A percentile compares a stretch with the other conserved stretches of the same genome.
Conservation (phyloP, 2,329 filamentous ascomycete species). For the Chalaropsis thielavioides region DNA sequence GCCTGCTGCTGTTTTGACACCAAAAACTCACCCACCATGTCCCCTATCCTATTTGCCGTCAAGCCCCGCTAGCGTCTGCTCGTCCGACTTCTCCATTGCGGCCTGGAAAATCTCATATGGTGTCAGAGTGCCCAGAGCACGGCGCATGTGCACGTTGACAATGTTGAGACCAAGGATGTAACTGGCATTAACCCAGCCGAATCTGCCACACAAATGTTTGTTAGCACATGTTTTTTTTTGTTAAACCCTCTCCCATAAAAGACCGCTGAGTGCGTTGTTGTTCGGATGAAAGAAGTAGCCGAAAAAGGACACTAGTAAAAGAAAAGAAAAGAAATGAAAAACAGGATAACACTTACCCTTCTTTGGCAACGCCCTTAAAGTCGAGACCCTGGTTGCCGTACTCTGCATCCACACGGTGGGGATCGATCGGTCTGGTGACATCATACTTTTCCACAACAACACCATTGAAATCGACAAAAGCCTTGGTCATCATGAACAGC, state of each 20-base stretch:
- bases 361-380: constrained; percentile 88
- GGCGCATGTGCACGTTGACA: constrained; percentile 74
- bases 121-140: constrained; percentile 75
- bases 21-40: too few relatives aligned
- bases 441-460: constrained; percentile 99
- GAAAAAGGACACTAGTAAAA: neutral
- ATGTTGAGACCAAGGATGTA: constrained; percentile 89
- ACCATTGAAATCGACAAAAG: constrained; percentile 96
- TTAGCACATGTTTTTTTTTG: constrained; percentile 21
- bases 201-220: constrained; percentile 38
- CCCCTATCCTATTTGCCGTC: constrained; percentile 6
- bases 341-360: constrained; percentile 55
- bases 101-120: constrained; percentile 70
- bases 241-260: neutral
- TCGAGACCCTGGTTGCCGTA: constrained; percentile 94
- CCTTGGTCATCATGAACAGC: constrained; percentile 96
- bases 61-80: constrained; percentile 38
- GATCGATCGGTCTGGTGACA: constrained; percentile 77
- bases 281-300: neutral
- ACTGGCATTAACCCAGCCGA: constrained; percentile 97
- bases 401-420: constrained; percentile 88
- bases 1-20: too few relatives aligned
- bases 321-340: neutral
- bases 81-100: constrained; percentile 43
- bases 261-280: neutral